phyloP scores from a whole-genome alignment of 768 basidiomycete species.

The Lactarius deliciosus region DNA sequence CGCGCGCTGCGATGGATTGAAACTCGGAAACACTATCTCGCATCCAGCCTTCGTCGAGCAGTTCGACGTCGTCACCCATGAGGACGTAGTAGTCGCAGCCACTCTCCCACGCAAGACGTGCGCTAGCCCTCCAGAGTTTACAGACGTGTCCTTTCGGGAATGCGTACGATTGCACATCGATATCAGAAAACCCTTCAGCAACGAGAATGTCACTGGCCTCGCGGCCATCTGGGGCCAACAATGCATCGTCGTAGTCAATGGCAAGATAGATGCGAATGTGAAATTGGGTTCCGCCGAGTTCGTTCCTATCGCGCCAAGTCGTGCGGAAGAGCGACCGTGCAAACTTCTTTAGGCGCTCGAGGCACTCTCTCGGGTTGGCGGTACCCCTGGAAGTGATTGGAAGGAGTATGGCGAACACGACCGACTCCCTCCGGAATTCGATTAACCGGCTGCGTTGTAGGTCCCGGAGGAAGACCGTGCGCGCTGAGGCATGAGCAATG shows the following conservation, averaged over 20 bases:
- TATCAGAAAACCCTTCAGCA: constrained; percentile 40
- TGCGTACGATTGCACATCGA: constrained; percentile 40
- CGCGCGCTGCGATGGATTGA: constrained; percentile 34
- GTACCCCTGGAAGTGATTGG: constrained; percentile 56
- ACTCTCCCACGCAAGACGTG: constrained; percentile 48
- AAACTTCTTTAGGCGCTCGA: constrained; percentile 45
- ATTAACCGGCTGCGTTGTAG: constrained; percentile 42
- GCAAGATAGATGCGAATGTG: constrained; percentile 49
- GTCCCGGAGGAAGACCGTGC: constrained; percentile 29
- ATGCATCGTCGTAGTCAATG: constrained; percentile 50
- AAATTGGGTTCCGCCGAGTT: constrained; percentile 37
- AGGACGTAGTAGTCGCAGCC: constrained; percentile 51
- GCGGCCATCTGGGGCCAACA: constrained; percentile 38
- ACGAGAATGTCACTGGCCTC: constrained; percentile 41
- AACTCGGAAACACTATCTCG: constrained; percentile 43
- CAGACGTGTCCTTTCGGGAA: constrained; percentile 51
- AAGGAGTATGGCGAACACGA: constrained; percentile 53
- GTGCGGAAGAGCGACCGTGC: constrained; percentile 46
- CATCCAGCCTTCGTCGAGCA: constrained; percentile 56
- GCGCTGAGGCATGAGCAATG: constrained; percentile 17
- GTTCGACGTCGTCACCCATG: constrained; percentile 55
- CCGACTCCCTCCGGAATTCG: constrained; percentile 37
- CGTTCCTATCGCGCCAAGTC: constrained; percentile 45
- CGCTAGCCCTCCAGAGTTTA: constrained; percentile 52
- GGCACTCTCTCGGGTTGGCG: constrained; percentile 39